Conservation (phyloP, 1,284 basidiomycete species). For the Lignosus rhinocerotis region DNA sequence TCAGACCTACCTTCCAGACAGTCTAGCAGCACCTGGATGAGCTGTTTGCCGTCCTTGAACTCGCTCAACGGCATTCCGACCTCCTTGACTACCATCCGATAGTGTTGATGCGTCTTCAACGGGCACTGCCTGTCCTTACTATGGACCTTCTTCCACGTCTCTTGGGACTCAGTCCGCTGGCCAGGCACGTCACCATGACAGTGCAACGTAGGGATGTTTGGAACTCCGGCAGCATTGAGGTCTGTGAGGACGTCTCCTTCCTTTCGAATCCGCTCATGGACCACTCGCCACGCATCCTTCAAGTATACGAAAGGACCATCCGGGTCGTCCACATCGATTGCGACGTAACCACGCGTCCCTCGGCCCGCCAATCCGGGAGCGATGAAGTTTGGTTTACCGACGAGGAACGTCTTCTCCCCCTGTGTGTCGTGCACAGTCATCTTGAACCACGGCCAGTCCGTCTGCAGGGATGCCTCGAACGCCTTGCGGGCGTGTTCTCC, state of each 20-base stretch:
- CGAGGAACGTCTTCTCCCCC: not conserved
- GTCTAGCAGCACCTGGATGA: not conserved
- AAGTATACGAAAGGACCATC: conserved; percentile 1
- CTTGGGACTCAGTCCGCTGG: not conserved
- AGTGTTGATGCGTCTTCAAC: not conserved
- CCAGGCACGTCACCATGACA: conserved; percentile 1
- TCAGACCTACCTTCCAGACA: not conserved
- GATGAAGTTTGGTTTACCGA: not conserved
- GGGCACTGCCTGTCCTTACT: not conserved
- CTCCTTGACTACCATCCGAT: conserved; percentile 2
- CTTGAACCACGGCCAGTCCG: not conserved
- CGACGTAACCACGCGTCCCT: conserved; percentile 11
- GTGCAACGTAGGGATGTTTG: not conserved
- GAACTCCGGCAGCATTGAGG: not conserved
- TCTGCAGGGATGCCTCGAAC: not conserved
- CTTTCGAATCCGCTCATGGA: not conserved
- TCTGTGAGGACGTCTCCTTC: conserved; percentile 2
- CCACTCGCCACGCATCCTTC: conserved; percentile 12
- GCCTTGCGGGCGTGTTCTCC: not conserved
- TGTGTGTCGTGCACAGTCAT: not conserved
- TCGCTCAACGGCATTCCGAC: conserved; percentile 1
- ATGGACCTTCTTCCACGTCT: too few species aligned
- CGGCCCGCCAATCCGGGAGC: not conserved
- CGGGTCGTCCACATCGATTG: not conserved
- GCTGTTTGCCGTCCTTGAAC: not conserved